Base-by-base conservation (phyloP, 208 protist species). In the Balamuthia mandrillaris region DNA sequence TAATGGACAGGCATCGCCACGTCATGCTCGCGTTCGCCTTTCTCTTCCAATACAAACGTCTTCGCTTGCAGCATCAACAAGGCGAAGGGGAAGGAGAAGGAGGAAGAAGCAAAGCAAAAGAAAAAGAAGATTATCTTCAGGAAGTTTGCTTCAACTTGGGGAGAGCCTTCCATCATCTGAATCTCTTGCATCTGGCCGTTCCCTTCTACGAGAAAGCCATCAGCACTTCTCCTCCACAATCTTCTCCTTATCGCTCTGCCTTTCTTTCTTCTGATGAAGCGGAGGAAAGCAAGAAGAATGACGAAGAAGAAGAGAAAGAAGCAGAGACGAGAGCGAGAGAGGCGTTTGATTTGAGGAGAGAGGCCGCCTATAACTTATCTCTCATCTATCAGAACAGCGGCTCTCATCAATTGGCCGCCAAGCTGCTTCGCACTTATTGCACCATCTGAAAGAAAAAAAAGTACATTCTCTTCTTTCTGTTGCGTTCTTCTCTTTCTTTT, bases 321-420 rank as follows among this genome's bases (percentile, higher is more conserved):
- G n/a, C n/a, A n/a, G n/a, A n/a, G n/a, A n/a, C n/a, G n/a, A n/a
- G n/a, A n/a, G n/a, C n/a, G n/a, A n/a, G n/a, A n/a, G n/a, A n/a
- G n/a, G n/a, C n/a, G n/a, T n/a, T 39, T 41, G 70, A 79, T 37
- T 49, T 79, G 31, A 52, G 31, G 27, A 24, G 45, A 3, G 70
- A 79, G 70, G 70, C 70, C 31, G 70, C 70, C 70, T 79, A 79
- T 49, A 79, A 79, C 47, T 49, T 79, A 2, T 33, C 70, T 27
- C 70, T 79, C 47, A 79, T 79, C 70, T 79, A 79, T 49, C 52
- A 79, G 70, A 49, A 42, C 27, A 60, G 47, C 14, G 70, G 70
- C 24, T 42, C 70, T 6, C 70, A 24, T 0, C 70, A 79, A 42
- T 49, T 79, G 29, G 70, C 70, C 42, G 31, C 58, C 24, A 42